Evolutionary conservation across 306 rosid genomes (phyloP).

Genomic region (Quercus suber): DNA sequence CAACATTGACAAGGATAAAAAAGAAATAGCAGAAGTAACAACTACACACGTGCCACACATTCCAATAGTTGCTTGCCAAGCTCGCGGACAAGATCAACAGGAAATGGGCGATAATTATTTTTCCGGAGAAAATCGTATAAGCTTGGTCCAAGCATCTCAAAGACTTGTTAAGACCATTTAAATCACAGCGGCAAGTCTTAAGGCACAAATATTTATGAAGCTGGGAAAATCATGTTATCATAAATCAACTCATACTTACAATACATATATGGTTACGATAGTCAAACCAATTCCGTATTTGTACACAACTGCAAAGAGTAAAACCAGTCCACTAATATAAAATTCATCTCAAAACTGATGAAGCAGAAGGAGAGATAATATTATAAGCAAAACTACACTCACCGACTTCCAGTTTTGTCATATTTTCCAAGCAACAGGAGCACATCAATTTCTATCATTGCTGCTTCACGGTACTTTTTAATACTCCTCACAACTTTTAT

Average conservation of each 20-base stretch:
- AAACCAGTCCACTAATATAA: conserved; percentile 53
- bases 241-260: conserved; percentile 90
- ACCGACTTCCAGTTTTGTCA: conserved; percentile 93
- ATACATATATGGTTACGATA: conserved; percentile 99
- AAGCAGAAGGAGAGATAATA: not conserved
- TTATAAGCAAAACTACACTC: conserved; percentile 21
- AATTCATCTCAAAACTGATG: conserved; percentile 38
- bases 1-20: not conserved
- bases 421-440: conserved; percentile 86
- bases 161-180: conserved; percentile 98
- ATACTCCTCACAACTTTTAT: conserved; percentile 87
- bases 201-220: conserved; percentile 52
- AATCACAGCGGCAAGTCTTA: conserved; percentile 68
- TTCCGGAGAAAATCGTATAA: conserved; percentile 99
- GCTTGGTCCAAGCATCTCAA: conserved; percentile 99
- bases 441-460: conserved; percentile 95
- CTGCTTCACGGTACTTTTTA: conserved; percentile 88
- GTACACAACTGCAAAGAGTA: conserved; percentile 99
- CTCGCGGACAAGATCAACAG: conserved; percentile 99
- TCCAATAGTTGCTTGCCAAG: conserved; percentile 99
- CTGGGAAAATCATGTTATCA: conserved; percentile 84
- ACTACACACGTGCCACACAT: conserved; percentile 99
- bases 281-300: conserved; percentile 99
- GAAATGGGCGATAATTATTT: conserved; percentile 99
- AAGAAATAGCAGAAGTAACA: conserved; percentile 47